Percentiles rank a stretch among this genome's conserved stretches.
phyloP scores from a whole-genome alignment of 2,329 filamentous ascomycete species.

The Zymoseptoria crescenta region DNA sequence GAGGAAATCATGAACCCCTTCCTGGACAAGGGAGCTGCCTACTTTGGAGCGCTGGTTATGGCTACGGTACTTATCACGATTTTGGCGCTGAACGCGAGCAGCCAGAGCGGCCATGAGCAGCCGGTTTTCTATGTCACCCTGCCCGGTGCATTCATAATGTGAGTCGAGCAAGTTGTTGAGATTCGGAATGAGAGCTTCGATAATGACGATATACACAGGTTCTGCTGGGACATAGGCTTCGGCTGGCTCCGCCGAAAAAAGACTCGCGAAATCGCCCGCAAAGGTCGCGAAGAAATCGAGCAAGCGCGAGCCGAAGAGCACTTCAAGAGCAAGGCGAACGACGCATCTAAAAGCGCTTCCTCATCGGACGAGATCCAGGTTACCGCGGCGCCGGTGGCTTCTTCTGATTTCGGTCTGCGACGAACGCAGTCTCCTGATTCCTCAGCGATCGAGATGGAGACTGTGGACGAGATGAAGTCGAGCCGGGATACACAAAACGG shows the following conservation, averaged over 20 bases:
- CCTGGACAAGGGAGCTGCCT: slow-evolving; percentile 58
- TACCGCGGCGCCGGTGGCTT: slow-evolving; percentile 2
- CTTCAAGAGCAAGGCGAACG: not conserved
- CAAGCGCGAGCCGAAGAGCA: slow-evolving; percentile 32
- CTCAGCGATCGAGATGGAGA: not conserved
- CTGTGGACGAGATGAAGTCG: not conserved
- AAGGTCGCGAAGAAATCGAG: slow-evolving; percentile 43
- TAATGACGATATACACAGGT: slow-evolving; percentile 24
- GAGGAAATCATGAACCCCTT: slow-evolving; percentile 72
- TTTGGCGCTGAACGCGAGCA: slow-evolving; percentile 57
- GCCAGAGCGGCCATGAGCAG: slow-evolving; percentile 41
- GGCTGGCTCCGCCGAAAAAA: slow-evolving; percentile 58
- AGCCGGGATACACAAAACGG: not conserved
- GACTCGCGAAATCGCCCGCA: slow-evolving; percentile 54
- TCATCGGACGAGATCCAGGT: not conserved
- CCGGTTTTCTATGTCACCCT: slow-evolving; percentile 63
- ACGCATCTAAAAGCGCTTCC: not conserved
- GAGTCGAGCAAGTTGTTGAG: not conserved
- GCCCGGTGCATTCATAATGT: slow-evolving; percentile 58
- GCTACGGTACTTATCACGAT: slow-evolving; percentile 58
- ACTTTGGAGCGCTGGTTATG: slow-evolving; percentile 60
- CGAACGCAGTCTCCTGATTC: slow-evolving; percentile 6
- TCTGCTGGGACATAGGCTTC: slow-evolving; percentile 57
- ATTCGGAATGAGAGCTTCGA: not conserved
- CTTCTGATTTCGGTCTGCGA: not conserved